A percentile compares a stretch with the other conserved stretches of the same genome.
Evolutionary conservation across 345 rosid genomes (phyloP).

Genomic region (Melastoma malabathricum): DNA sequence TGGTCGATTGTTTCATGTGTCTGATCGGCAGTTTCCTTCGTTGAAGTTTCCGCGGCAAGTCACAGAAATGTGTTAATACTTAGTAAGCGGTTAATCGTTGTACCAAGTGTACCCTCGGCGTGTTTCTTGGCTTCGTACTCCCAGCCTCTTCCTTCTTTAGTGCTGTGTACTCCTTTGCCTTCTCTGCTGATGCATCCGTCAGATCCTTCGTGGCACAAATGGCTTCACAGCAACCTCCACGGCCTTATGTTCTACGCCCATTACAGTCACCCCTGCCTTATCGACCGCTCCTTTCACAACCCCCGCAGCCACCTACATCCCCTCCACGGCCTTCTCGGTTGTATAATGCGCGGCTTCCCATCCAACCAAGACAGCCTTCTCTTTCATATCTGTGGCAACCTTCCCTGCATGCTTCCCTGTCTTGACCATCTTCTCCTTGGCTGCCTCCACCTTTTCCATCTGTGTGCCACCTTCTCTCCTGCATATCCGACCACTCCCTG

Average conservation of each 20-base stretch:
- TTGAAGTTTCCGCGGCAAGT: too few relatives aligned
- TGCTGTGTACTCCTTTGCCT: constrained; percentile 43
- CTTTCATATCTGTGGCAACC: constrained; percentile 31
- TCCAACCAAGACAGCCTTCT: constrained; percentile 41
- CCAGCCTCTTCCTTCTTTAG: constrained; percentile 64
- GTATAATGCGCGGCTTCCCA: constrained; percentile 68
- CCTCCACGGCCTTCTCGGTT: constrained; percentile 23
- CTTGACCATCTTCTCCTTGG: constrained; percentile 36
- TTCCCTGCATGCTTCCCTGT: constrained; percentile 42
- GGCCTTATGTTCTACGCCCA: constrained; percentile 38
- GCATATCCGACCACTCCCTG: constrained; percentile 24
- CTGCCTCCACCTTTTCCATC: constrained; percentile 7
- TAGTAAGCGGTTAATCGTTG: neutral
- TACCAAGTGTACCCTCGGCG: neutral
- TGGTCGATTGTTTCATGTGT: neutral
- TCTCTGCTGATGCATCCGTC: constrained; percentile 40
- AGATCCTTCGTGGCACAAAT: constrained; percentile 43
- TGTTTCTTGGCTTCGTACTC: constrained; percentile 20
- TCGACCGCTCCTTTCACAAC: constrained; percentile 29
- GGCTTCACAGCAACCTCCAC: constrained; percentile 55
- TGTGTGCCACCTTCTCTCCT: constrained; percentile 8
- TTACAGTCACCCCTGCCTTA: constrained; percentile 34
- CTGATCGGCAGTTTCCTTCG: too few relatives aligned
- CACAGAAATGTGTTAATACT: too few relatives aligned
- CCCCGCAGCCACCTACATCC: constrained; percentile 16